Evolutionary conservation across 352 stramenopile genomes (phyloP), one percentile per base, ranked within the genome.

Genomic region (Phytophthora fragariae): DNA sequence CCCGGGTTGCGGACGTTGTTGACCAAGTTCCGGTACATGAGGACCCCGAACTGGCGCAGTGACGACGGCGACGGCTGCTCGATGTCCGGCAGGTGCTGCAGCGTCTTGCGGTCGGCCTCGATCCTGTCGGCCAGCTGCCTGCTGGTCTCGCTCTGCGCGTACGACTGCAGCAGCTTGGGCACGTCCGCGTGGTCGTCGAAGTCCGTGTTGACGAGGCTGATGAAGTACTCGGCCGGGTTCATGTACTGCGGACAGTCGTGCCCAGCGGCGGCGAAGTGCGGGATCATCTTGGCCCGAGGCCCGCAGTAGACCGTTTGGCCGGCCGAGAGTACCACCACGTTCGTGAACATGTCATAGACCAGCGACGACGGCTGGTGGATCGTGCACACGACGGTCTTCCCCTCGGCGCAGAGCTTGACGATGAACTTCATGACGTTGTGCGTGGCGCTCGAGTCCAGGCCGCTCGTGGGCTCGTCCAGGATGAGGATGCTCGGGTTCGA

Each of bases 31-130:
- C 35, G 80, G 58, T 88, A 70, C 62, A 88, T 70, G 31, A 91
- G 66, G 21, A 91, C 77, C 0, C 29, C 8, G 37, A 91, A 87
- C 57, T 90, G 82, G 0, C 64, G 72, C 67, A 74, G 37, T 1
- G 76, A 39, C 17, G 80, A 85, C 21, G 80, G 59, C 31, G 63
- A 50, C 17, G 57, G 29, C 3, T 55, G 46, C 54, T 79, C 60
- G 11, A 83, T 62, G 27, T 75, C 58, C 3, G 49, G 57, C 31
- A 79, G 35, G 24, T 78, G 62, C 54, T 65, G n/a, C 39, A 79
- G 41, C 31, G 54, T 77, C 29, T 59, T 67, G 27, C 65, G 65
- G 27, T 82, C 76, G 15, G 10, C 49, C 35, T 64, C 29, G 33
- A 82, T 69, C 27, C 52, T 33, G 3, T 21, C 31, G 11, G 15